phyloP scores from a whole-genome alignment of 163 green algal genomes.

The Chloroidium sp. region DNA sequence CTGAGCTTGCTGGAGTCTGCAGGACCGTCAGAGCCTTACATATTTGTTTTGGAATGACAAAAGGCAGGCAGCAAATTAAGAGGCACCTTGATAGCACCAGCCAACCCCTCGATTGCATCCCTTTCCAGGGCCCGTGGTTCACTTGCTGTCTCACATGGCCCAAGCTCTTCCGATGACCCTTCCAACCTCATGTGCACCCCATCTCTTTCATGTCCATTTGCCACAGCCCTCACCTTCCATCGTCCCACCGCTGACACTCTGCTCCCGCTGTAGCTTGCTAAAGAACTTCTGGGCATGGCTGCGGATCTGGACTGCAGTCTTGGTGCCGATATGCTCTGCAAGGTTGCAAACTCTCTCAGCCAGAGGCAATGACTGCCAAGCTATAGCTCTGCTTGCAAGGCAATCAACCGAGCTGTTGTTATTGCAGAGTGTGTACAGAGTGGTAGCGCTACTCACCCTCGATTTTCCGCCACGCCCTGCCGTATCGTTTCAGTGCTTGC shows the following conservation, averaged over 20 bases:
- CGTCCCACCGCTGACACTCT: not conserved
- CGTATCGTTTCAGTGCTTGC: constrained; percentile 71
- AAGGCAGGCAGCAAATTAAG: not conserved
- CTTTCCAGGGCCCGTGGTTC: no score
- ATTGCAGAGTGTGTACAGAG: not conserved
- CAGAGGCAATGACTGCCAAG: not conserved
- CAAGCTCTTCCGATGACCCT: no score
- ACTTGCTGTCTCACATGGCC: no score
- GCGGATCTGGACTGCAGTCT: constrained; percentile 89
- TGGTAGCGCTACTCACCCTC: constrained; percentile 38
- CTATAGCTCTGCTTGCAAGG: not conserved
- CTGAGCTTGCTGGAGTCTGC: constrained; percentile 69
- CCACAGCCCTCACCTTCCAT: no score
- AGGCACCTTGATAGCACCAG: not conserved
- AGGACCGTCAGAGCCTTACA: constrained; percentile 51
- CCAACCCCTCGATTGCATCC: not conserved
- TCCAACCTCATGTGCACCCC: no score
- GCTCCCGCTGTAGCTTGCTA: constrained; percentile 71
- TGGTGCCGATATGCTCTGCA: constrained; percentile 79
- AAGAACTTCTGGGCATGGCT: constrained; percentile 97
- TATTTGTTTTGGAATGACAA: not conserved
- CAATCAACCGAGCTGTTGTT: not conserved
- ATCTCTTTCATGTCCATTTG: no score
- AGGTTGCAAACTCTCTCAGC: not conserved
- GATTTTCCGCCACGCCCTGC: constrained; percentile 80